Evolutionary conservation across 208 protist species (phyloP).

Genomic region (Acanthamoeba culbertsoni): DNA sequence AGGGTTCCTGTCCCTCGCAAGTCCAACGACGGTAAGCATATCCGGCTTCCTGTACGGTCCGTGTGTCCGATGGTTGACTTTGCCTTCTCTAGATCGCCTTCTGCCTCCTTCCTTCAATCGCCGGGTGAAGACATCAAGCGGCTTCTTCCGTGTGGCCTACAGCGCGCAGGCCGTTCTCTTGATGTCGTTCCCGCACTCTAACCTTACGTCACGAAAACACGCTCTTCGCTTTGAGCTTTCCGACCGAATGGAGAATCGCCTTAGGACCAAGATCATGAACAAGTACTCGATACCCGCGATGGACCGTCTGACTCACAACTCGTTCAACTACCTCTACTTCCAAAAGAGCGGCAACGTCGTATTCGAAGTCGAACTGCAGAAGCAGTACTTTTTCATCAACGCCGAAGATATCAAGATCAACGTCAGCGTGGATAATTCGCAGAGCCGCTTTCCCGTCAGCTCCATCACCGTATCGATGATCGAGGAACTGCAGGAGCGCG

Average conservation of each 20-base stretch:
- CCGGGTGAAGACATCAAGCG: not conserved
- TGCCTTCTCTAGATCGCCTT: not conserved
- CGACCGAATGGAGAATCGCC: not conserved
- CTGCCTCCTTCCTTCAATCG: constrained; percentile 16
- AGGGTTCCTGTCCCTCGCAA: not conserved
- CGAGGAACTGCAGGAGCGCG: constrained; percentile 14
- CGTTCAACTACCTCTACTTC: constrained; percentile 15
- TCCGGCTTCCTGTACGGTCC: not conserved
- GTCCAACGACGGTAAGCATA: not conserved
- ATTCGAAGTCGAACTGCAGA: constrained; percentile 11
- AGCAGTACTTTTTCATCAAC: constrained; percentile 53
- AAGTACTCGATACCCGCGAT: not conserved
- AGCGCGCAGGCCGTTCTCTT: not conserved
- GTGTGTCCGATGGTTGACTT: not conserved
- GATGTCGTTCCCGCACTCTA: constrained; percentile 20
- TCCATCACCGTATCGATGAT: not conserved
- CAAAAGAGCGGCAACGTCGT: not conserved
- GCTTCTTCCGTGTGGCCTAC: not conserved
- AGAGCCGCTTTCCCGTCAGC: not conserved
- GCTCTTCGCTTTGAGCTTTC: not conserved
- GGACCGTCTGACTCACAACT: not conserved
- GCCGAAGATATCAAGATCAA: not conserved
- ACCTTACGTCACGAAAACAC: not conserved
- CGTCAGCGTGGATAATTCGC: constrained; percentile 31
- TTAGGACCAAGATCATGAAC: not conserved